Evolutionary conservation across 176 grass and related monocot genomes (phyloP), one percentile per base, ranked within the genome.

Genomic region (Musa troglodytarum): DNA sequence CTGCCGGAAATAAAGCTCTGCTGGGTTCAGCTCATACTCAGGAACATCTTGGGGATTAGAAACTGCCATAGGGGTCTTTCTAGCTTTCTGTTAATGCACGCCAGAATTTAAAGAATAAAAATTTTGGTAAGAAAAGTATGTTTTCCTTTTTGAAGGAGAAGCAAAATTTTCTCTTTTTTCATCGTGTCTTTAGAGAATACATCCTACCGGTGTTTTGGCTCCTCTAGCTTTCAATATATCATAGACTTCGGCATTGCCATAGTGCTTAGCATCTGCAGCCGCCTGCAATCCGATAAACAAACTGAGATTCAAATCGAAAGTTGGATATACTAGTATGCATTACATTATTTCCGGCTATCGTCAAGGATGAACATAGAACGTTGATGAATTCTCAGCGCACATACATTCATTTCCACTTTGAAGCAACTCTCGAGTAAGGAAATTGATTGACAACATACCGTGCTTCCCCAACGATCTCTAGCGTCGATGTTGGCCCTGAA

Each of bases 21-120:
- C 75, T 14, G 90, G 95, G 65, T 94, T 99, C 76, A 99, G 76
- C 81, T 99, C 95, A 71, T 99, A 99, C 75, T 99, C 95, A 52
- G 95, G 95, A 76, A 93, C 78, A 74, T 99, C 82, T 80, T 81
- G 82, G 20, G 95, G 95, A 86, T 99, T 87, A 66, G 88, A 89
- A 56, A 99, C 95, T 19, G 49, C 69, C 95, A 99, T 99, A 9
- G 95, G 95, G 82, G 95, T 91, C 62, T 86, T 99, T 28, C 53
- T 85, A 13, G 78, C 81, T 94, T 89, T 99, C 95, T 99, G 71
- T 56, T 49, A 58, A 65, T 80, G 76, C 56, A 69, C 17, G 78
- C 24, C 4, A 57, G 52, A 16, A 3, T 24, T 74, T 24, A 29
- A 14, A 74, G 52, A 34, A 56, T 13, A 16, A 55, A 6, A 74